phyloP scores from a whole-genome alignment of 495 filamentous ascomycete species.

The Collariella sp. region DNA sequence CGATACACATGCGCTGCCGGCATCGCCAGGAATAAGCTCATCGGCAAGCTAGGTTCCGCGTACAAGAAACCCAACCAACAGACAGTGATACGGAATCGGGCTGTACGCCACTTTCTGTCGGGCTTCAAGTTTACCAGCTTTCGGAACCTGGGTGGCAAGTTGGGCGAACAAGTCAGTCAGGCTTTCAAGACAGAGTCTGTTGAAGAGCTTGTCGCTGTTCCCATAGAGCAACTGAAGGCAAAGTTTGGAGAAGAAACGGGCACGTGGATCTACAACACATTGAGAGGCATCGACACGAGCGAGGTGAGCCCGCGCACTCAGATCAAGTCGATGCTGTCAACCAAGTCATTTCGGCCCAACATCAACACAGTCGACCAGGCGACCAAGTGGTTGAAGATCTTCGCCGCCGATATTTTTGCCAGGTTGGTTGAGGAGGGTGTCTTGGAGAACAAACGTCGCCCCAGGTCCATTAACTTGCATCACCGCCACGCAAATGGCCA shows the following conservation, averaged over 20 bases:
- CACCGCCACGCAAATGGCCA: slow-evolving; percentile 58
- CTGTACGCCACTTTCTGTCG: slow-evolving; percentile 68
- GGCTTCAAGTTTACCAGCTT: slow-evolving; percentile 95
- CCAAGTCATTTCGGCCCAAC: slow-evolving; percentile 85
- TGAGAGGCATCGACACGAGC: slow-evolving; percentile 76
- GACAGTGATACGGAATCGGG: slow-evolving; percentile 79
- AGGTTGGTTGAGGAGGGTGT: slow-evolving; percentile 88
- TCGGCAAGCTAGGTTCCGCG: slow-evolving; percentile 84
- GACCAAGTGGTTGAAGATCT: slow-evolving; percentile 80
- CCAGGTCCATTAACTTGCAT: slow-evolving; percentile 75
- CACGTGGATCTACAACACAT: slow-evolving; percentile 75
- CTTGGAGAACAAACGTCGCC: slow-evolving; percentile 77
- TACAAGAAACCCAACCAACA: slow-evolving; percentile 91
- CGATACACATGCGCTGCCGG: slow-evolving; percentile 89
- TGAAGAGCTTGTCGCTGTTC: slow-evolving; percentile 60
- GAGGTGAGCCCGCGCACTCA: slow-evolving; percentile 88
- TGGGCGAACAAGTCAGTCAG: slow-evolving; percentile 74
- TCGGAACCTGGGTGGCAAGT: slow-evolving; percentile 89
- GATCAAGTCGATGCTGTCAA: slow-evolving; percentile 97
- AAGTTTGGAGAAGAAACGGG: slow-evolving; percentile 82
- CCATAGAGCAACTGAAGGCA: slow-evolving; percentile 69
- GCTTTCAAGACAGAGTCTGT: slow-evolving; percentile 74
- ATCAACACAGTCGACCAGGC: slow-evolving; percentile 77
- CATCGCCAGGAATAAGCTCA: slow-evolving; percentile 84
- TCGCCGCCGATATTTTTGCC: slow-evolving; percentile 84